Evolutionary conservation across 140 eudicot species (phyloP).

Genomic region (Cichorium intybus): DNA sequence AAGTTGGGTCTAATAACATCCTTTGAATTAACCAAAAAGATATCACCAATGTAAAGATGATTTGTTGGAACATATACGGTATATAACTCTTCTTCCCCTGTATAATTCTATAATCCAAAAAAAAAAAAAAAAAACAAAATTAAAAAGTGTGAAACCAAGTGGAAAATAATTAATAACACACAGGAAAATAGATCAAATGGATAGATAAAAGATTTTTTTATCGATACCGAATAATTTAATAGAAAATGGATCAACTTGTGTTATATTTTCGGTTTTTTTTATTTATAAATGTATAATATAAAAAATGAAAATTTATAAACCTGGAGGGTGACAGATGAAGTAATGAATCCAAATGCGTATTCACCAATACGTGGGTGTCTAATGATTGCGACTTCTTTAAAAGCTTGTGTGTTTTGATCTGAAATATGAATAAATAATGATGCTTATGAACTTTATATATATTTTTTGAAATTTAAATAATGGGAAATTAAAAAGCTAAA

Average conservation of each 20-base stretch:
- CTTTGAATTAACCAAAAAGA: slow-evolving; percentile 65
- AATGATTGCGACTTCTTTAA: slow-evolving; percentile 85
- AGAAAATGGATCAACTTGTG: too few relatives aligned
- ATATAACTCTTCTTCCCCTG: slow-evolving; percentile 78
- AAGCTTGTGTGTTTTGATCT: slow-evolving; percentile 87
- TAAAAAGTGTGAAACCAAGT: too few relatives aligned
- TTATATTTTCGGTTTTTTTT: too few relatives aligned
- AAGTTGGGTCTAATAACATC: slow-evolving; percentile 80
- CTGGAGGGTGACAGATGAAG: slow-evolving; percentile 74
- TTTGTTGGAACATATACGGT: slow-evolving; percentile 82
- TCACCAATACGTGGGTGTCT: slow-evolving; percentile 90
- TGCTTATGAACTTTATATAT: neutral
- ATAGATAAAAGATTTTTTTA: too few relatives aligned
- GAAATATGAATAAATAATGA: slow-evolving; percentile 16
- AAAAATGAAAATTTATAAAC: slow-evolving; percentile 15
- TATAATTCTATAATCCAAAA: slow-evolving; percentile 39
- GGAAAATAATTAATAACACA: too few relatives aligned
- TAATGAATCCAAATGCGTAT: slow-evolving; percentile 84
- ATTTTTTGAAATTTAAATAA: neutral
- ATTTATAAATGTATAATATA: neutral
- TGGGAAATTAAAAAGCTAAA: neutral
- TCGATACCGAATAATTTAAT: neutral
- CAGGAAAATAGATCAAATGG: too few relatives aligned
- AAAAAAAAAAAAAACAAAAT: neutral
- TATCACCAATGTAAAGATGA: slow-evolving; percentile 80